A percentile compares a stretch with the other conserved stretches of the same genome.
Evolutionary conservation across 371 early-diverging fungal species (phyloP).

Genomic region (Apophysomyces variabilis): DNA sequence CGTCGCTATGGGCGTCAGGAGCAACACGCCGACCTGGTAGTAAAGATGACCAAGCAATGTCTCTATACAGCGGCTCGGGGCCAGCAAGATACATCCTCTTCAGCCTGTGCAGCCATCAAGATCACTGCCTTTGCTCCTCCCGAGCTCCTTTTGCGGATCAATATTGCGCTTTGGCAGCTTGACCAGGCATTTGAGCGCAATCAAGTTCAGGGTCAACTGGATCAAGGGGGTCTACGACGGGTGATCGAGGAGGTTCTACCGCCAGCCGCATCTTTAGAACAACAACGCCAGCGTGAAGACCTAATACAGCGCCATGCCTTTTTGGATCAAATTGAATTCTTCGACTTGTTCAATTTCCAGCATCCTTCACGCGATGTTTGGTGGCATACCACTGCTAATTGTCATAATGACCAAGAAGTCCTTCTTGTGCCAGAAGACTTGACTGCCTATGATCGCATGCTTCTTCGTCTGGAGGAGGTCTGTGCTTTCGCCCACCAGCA

Average conservation of each 20-base stretch:
- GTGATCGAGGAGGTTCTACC: slow-evolving; percentile 44
- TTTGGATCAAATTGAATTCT: slow-evolving; percentile 69
- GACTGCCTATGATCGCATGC: slow-evolving; percentile 69
- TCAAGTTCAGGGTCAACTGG: slow-evolving; percentile 54
- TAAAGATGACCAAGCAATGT: slow-evolving; percentile 65
- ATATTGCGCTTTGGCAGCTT: slow-evolving; percentile 44
- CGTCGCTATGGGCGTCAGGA: slow-evolving; percentile 31
- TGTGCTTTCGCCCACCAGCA: slow-evolving; percentile 62
- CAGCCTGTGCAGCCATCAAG: slow-evolving; percentile 82
- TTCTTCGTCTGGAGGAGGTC: slow-evolving; percentile 69
- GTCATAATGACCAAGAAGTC: slow-evolving; percentile 13
- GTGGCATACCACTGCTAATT: slow-evolving; percentile 17
- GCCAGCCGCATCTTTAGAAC: slow-evolving; percentile 30
- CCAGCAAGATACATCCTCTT: slow-evolving; percentile 49
- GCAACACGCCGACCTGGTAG: slow-evolving; percentile 66
- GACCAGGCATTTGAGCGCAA: slow-evolving; percentile 45
- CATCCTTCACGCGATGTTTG: slow-evolving; percentile 38
- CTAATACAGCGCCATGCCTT: slow-evolving; percentile 39
- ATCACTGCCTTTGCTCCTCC: slow-evolving; percentile 85
- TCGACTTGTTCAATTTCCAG: slow-evolving; percentile 60
- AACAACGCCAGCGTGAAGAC: slow-evolving; percentile 47
- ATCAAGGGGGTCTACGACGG: slow-evolving; percentile 32
- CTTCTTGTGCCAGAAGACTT: slow-evolving; percentile 57
- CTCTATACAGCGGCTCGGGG: slow-evolving; percentile 69
- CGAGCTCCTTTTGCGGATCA: slow-evolving; percentile 68